Evolutionary conservation across 2,329 filamentous ascomycete genomes (phyloP).

Genomic region (Xylariaceae sp.): DNA sequence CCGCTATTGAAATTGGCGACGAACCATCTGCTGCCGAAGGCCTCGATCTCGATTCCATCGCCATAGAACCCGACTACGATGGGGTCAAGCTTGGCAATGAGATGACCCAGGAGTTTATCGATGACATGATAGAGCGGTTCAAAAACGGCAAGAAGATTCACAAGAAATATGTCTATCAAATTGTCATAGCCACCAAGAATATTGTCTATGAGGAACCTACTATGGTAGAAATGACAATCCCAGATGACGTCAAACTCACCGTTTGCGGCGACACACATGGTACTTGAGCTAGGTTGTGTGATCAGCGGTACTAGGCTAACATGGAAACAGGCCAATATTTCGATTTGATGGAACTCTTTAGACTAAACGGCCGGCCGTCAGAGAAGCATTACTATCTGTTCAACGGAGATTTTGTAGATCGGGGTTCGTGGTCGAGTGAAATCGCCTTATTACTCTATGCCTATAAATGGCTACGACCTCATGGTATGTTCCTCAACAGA

Average conservation of each 20-base stretch:
- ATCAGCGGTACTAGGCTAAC: constrained; percentile 12
- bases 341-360: constrained; percentile 93
- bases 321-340: constrained; percentile 79
- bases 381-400: constrained; percentile 93
- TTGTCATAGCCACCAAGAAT: constrained; percentile 83
- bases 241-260: constrained; percentile 73
- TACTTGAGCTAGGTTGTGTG: constrained; percentile 34
- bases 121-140: constrained; percentile 95
- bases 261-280: constrained; percentile 98
- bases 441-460: constrained; percentile 90
- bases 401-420: constrained; percentile 97
- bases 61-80: constrained; percentile 79
- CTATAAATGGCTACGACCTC: constrained; percentile 92
- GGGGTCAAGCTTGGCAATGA: constrained; percentile 70
- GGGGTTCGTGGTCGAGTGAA: constrained; percentile 97
- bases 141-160: constrained; percentile 94
- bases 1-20: constrained; percentile 89
- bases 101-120: constrained; percentile 96
- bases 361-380: constrained; percentile 77
- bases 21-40: constrained; percentile 89
- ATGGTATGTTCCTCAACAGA: constrained; percentile 88
- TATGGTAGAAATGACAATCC: constrained; percentile 90
- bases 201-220: constrained; percentile 90
- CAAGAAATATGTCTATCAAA: constrained; percentile 96
- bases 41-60: constrained; percentile 81